Evolutionary conservation across 495 filamentous ascomycete genomes (phyloP).

Genomic region (Patellaria atrata): DNA sequence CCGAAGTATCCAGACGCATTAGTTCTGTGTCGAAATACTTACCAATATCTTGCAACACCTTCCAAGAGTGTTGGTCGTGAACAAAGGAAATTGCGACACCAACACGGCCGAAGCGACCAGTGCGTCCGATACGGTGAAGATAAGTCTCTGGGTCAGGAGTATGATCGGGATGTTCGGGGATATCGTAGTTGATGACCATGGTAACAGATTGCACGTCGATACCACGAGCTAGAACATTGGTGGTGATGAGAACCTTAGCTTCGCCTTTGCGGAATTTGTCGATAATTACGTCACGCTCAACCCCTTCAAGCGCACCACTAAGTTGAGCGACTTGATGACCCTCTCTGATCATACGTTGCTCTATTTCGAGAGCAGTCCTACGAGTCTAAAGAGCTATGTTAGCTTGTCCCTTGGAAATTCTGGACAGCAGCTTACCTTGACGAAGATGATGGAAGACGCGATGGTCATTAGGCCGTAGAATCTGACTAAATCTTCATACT

Average conservation of each 20-base stretch:
- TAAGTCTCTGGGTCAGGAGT: conserved; percentile 80
- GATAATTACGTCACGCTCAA: conserved; percentile 69
- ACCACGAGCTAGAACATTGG: conserved; percentile 90
- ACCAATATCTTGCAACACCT: conserved; percentile 61
- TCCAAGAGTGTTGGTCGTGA: conserved; percentile 59
- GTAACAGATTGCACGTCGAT: conserved; percentile 95
- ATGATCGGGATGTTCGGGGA: conserved; percentile 34
- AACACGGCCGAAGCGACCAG: conserved; percentile 93
- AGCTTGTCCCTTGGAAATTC: background rate
- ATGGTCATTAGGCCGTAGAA: conserved; percentile 93
- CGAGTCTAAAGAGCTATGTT: conserved; percentile 28
- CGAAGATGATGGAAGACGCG: conserved; percentile 95
- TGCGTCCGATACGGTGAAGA: conserved; percentile 94
- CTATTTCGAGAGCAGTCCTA: conserved; percentile 64
- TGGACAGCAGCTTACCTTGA: conserved; percentile 44
- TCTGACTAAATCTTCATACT: conserved; percentile 75
- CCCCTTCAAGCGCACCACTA: conserved; percentile 72
- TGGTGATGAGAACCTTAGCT: conserved; percentile 96
- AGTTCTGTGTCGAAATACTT: conserved; percentile 50
- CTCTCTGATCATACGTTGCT: conserved; percentile 69
- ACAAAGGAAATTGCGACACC: conserved; percentile 91
- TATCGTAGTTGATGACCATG: conserved; percentile 92
- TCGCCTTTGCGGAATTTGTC: conserved; percentile 72
- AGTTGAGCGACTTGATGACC: conserved; percentile 83
- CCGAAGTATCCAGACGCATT: conserved; percentile 39